These are phyloP conservation scores for Hygrophorus pudorinus DNA, from an alignment of 768 basidiomycete genomes.

Conservation along the genomic window DNA sequence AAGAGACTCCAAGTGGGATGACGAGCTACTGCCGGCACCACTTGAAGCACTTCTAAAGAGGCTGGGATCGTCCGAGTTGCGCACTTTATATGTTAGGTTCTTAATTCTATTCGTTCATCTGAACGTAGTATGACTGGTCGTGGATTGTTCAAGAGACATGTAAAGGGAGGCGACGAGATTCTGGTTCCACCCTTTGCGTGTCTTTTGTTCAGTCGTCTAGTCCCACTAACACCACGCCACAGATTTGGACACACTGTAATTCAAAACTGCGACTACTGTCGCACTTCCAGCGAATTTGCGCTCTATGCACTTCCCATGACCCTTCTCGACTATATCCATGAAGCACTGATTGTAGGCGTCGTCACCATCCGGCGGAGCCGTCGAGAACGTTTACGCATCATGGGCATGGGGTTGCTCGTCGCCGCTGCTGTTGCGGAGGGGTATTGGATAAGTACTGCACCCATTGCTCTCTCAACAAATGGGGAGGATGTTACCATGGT, in stretches of 20 bases:
- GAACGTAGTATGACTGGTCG: no score
- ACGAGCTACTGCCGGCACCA: constrained; percentile 29
- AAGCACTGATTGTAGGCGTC: constrained; percentile 41
- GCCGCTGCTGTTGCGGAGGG: constrained; percentile 41
- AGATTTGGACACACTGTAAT: constrained; percentile 66
- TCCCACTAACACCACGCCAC: constrained; percentile 2
- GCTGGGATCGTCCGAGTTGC: constrained; percentile 46
- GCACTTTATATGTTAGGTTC: constrained; percentile 53
- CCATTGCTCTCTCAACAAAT: constrained; percentile 25
- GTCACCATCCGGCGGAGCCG: constrained; percentile 32
- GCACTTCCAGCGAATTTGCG: constrained; percentile 47
- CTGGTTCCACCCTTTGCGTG: no score
- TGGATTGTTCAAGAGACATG: no score
- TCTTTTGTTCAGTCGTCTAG: background rate
- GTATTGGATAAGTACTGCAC: constrained; percentile 40
- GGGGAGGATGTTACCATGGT: constrained; percentile 27
- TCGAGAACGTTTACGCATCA: constrained; percentile 32
- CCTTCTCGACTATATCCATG: constrained; percentile 50
- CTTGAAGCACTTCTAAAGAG: constrained; percentile 44
- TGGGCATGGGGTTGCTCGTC: constrained; percentile 38
- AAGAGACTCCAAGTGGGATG: constrained; percentile 4
- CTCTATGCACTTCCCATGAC: constrained; percentile 46
- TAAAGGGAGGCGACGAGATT: no score
- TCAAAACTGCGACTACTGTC: constrained; percentile 57
- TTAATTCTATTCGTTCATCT: no score